A percentile compares a stretch with the other conserved stretches of the same genome.
Evolutionary conservation across 2,329 filamentous ascomycete species (phyloP).

Genomic region (Hypoxylon sp.): DNA sequence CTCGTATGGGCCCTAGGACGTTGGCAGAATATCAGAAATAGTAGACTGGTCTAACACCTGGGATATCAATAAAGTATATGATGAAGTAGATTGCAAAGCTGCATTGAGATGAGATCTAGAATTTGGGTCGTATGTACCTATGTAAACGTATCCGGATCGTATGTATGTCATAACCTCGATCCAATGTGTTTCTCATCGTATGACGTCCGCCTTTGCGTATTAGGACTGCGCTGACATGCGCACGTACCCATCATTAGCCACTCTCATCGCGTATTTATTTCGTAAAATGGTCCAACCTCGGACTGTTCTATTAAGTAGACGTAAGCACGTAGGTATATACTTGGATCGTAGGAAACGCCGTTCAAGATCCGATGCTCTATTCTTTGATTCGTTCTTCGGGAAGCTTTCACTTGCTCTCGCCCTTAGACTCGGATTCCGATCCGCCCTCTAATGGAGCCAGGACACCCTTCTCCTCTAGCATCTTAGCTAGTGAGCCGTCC

Average conservation of each 20-base stretch:
- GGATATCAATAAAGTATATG: background rate
- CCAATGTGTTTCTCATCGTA: background rate
- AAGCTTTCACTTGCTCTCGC: conserved; percentile 54
- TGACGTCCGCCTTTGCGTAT: background rate
- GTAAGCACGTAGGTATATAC: conserved; percentile 44
- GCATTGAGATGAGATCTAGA: background rate
- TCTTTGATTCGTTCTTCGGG: conserved; percentile 16
- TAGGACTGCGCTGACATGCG: background rate
- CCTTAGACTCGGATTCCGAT: conserved; percentile 55
- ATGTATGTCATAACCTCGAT: background rate
- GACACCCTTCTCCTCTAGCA: conserved; percentile 94
- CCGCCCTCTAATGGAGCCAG: conserved; percentile 72
- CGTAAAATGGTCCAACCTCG: background rate
- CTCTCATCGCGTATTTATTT: background rate
- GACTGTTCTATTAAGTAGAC: conserved; percentile 17
- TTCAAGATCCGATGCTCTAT: conserved; percentile 4
- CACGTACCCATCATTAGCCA: background rate
- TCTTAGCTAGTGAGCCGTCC: conserved; percentile 90
- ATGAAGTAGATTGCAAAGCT: background rate
- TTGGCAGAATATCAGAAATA: background rate
- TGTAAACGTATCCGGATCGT: background rate
- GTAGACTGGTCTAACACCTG: background rate
- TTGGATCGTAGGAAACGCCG: conserved; percentile 26
- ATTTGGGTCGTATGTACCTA: background rate
- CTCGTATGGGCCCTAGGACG: background rate